Percentiles rank a stretch among this genome's conserved stretches.
phyloP scores from a whole-genome alignment of 306 rosid genomes.

The Prunus dulcis region DNA sequence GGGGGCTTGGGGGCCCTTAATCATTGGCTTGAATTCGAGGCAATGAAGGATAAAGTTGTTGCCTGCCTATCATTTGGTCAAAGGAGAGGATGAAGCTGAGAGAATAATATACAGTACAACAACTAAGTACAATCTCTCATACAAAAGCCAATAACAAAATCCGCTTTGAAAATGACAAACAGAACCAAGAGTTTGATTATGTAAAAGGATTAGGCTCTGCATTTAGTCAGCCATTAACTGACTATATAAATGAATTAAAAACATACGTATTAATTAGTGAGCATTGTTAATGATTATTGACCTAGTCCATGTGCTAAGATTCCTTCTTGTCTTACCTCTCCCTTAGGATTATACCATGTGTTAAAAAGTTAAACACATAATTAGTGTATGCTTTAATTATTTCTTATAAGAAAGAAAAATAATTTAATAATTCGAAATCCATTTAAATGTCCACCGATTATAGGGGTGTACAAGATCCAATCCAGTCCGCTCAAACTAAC shows the following conservation, averaged over 20 bases:
- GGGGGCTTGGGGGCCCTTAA: not conserved
- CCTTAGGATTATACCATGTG: too few relatives aligned
- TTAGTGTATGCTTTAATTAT: too few relatives aligned
- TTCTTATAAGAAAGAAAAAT: too few relatives aligned
- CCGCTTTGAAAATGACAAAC: conserved; percentile 19
- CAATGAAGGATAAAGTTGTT: not conserved
- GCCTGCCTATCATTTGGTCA: conserved; percentile 20
- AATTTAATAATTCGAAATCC: too few relatives aligned
- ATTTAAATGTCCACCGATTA: too few relatives aligned
- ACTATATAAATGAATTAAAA: too few relatives aligned
- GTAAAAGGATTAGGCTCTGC: too few relatives aligned
- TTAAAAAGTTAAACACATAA: too few relatives aligned
- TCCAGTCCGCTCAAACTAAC: too few relatives aligned
- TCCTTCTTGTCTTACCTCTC: not conserved
- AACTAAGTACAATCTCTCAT: not conserved
- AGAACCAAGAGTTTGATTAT: not conserved
- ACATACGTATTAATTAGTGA: not conserved
- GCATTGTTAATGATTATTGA: not conserved
- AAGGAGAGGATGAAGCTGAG: not conserved
- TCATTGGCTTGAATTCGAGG: not conserved
- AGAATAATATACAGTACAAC: not conserved
- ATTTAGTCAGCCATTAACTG: too few relatives aligned
- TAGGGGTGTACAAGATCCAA: too few relatives aligned
- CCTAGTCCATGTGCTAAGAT: conserved; percentile 17
- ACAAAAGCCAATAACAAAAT: not conserved